phyloP scores from a whole-genome alignment of 169 alveolate genomes.

The Babesia ovata region DNA sequence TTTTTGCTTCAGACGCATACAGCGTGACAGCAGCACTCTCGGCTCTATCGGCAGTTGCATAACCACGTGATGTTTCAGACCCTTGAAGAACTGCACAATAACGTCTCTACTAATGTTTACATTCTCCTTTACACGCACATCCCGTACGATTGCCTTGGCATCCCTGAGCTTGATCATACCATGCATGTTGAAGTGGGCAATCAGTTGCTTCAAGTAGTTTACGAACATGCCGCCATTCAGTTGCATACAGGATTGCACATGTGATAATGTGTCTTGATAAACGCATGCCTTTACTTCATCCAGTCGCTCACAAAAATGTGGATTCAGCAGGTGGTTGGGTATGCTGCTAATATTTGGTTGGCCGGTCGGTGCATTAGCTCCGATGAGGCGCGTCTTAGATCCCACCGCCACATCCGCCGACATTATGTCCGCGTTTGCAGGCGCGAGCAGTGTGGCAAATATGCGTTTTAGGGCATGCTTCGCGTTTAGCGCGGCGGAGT shows the following conservation, averaged over 20 bases:
- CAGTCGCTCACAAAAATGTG: conserved; percentile 41
- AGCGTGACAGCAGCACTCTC: conserved; percentile 30
- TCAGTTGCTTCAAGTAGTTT: conserved; percentile 39
- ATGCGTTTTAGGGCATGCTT: conserved; percentile 31
- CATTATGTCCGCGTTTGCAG: conserved; percentile 31
- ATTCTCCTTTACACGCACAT: conserved; percentile 46
- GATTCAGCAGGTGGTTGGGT: conserved; percentile 37
- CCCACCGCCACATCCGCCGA: conserved; percentile 10
- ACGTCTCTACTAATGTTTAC: conserved; percentile 35
- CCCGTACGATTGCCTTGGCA: conserved; percentile 23
- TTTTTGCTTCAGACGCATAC: conserved; percentile 40
- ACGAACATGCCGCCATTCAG: conserved; percentile 62
- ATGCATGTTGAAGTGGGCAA: conserved; percentile 28
- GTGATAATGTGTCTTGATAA: conserved; percentile 51
- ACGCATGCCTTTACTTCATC: conserved; percentile 52
- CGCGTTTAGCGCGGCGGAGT: conserved; percentile 32
- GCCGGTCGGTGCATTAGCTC: conserved; percentile 2
- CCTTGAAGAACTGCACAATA: conserved; percentile 51
- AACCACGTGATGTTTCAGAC: conserved; percentile 40
- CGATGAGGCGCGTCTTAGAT: conserved; percentile 1
- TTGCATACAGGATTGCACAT: conserved; percentile 21
- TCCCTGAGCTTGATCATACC: conserved; percentile 23
- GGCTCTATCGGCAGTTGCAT: conserved; percentile 55
- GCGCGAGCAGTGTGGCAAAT: conserved; percentile 44
- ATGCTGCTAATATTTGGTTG: conserved; percentile 20